Evolutionary conservation across 805 yeast genomes (phyloP), one percentile per base, ranked within the genome.

Genomic region (Maudiozyma barnettii): DNA sequence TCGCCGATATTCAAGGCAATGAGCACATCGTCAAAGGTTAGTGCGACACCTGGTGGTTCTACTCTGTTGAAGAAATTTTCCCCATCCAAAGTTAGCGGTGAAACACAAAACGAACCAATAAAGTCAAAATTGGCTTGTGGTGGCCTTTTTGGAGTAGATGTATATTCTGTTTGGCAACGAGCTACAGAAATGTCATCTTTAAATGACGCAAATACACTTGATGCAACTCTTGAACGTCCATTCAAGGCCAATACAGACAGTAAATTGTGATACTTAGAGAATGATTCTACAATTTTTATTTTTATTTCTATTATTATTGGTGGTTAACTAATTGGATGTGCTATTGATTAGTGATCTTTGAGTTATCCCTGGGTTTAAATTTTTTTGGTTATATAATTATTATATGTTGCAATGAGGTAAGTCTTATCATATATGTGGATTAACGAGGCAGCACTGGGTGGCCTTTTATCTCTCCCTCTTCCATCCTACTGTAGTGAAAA

Each of bases 111-210:
- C 41, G 49, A 48, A 29, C 37, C 45, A 9, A 36, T 48, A 2
- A 51, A 53, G 41, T 51, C 63, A 10, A 61, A 61, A 43, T 51
- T 57, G 19, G 54, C 64, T 8, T 54, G 62, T 6, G 55, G 59
- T 42, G 64, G 65, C 0, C 45, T 64, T 18, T 64, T 63, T 45
- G 68, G 68, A 36, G 68, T 64, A 14, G 68, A 64, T 46, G 63
- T 64, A 4, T 60, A 60, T 43, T 62, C 68, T 12, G 66, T 64
- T 14, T 63, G 64, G 65, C 56, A 62, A 50, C 52, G 67, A 33
- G 67, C 66, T 2, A 57, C 60, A 1, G 60, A 54, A 41, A 45
- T 48, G 33, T 13, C 20, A 7, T 12, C 21, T 37, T 20, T n/a
- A 7, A 29, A 36, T 20, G 42, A 31, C 14, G 43, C 37, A 16